These are phyloP conservation scores for Fusarium siculi DNA, from an alignment of 2,329 filamentous ascomycete genomes.

Conservation along the genomic window DNA sequence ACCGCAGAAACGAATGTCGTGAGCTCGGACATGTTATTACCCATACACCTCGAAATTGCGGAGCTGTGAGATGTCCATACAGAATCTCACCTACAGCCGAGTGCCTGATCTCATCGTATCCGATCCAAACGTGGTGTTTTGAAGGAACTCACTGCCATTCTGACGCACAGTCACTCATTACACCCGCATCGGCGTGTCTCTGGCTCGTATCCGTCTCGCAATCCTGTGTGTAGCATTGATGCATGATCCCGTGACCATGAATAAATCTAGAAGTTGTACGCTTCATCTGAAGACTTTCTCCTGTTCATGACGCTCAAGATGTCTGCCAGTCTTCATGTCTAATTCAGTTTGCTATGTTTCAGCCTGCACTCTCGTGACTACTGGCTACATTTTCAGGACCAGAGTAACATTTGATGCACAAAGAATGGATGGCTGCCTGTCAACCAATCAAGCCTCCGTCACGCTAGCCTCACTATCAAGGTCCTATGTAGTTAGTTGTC, in stretches of 20 bases:
- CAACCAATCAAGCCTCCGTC: not conserved
- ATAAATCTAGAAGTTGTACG: not conserved
- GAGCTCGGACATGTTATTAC: not conserved
- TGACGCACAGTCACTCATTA: not conserved
- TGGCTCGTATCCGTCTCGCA: not conserved
- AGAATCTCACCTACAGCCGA: slow-evolving; percentile 3
- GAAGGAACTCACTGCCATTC: not conserved
- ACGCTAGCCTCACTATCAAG: slow-evolving; percentile 1
- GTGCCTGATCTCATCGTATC: slow-evolving; percentile 20
- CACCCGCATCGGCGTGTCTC: slow-evolving; percentile 1
- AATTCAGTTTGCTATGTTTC: not conserved
- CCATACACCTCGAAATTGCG: not conserved
- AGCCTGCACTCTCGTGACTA: not conserved
- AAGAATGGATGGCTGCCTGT: not conserved
- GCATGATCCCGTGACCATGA: not conserved
- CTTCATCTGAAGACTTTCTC: not conserved
- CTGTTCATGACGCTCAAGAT: not conserved
- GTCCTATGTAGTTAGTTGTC: slow-evolving; percentile 22
- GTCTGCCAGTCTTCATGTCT: not conserved
- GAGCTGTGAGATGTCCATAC: slow-evolving; percentile 4
- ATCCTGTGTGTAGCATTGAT: not conserved
- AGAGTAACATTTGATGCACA: not conserved
- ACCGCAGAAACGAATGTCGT: not conserved
- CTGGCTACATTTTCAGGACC: not conserved
- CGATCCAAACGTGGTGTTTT: not conserved